phyloP scores from a whole-genome alignment of 139 green algal genomes.

The Volvox reticuliferus region DNA sequence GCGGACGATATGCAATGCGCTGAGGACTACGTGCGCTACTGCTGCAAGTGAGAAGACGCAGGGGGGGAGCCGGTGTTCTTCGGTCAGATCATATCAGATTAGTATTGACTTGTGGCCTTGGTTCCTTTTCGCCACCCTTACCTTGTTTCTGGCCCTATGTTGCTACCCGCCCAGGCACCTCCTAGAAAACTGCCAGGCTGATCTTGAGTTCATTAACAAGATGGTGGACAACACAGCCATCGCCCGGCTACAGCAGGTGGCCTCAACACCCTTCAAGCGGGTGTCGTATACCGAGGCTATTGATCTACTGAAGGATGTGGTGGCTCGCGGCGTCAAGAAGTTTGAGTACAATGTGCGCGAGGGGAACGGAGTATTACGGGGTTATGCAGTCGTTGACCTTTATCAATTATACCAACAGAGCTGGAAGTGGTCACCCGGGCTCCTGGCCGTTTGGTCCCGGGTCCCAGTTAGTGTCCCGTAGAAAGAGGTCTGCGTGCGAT shows the following conservation, averaged over 20 bases:
- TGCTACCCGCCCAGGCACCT: slow-evolving; percentile 57
- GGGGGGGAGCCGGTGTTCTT: too few species aligned
- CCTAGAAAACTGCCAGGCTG: slow-evolving; percentile 73
- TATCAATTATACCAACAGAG: too few species aligned
- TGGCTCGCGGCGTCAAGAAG: slow-evolving; percentile 85
- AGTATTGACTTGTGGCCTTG: neutral
- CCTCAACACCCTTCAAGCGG: slow-evolving; percentile 86
- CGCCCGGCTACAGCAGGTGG: slow-evolving; percentile 87
- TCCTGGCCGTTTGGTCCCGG: too few species aligned
- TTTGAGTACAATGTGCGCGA: slow-evolving; percentile 85
- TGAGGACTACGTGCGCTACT: slow-evolving; percentile 92
- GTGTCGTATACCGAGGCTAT: slow-evolving; percentile 96
- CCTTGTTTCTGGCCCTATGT: neutral
- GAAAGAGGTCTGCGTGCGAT: too few species aligned
- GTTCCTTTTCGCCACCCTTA: neutral
- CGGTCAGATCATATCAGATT: too few species aligned
- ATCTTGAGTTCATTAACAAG: slow-evolving; percentile 77
- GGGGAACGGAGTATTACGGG: neutral
- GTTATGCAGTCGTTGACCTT: too few species aligned
- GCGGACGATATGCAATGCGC: slow-evolving; percentile 95
- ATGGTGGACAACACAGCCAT: slow-evolving; percentile 89
- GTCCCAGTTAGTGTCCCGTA: too few species aligned
- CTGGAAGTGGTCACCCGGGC: too few species aligned
- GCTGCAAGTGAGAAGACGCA: slow-evolving; percentile 76
- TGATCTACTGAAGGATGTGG: slow-evolving; percentile 86